Evolutionary conservation across 495 filamentous ascomycete genomes (phyloP).

Genomic region (Schizothecium vesticola): DNA sequence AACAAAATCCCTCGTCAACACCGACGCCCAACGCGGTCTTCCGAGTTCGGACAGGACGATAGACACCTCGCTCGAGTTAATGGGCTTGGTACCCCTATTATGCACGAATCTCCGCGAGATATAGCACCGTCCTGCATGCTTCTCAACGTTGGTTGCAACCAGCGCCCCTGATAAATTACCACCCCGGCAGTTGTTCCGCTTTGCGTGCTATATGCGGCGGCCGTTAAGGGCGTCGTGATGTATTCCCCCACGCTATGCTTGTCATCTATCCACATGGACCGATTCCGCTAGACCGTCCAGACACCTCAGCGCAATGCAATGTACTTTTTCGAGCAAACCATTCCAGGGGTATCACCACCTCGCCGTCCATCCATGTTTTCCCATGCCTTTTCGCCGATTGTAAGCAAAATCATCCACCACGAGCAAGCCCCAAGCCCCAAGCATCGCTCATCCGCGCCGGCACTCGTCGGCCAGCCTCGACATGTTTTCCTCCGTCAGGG

Average conservation of each 20-base stretch:
- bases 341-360: not conserved
- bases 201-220: not conserved
- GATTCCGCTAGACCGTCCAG: not conserved
- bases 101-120: not conserved
- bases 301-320: not conserved
- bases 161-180: not conserved
- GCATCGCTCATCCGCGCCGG: not conserved
- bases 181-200: not conserved
- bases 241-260: not conserved
- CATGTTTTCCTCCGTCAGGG: conserved; percentile 36
- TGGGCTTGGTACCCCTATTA: not conserved
- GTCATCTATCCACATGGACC: not conserved
- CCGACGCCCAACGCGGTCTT: not conserved
- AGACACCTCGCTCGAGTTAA: not conserved
- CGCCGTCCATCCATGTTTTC: not conserved
- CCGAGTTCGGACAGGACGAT: not conserved
- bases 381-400: not conserved
- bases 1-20: not conserved
- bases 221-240: not conserved
- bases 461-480: conserved; percentile 24
- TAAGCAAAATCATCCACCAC: not conserved
- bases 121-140: not conserved
- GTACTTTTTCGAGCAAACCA: not conserved
- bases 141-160: not conserved
- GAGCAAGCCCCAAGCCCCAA: not conserved